Conservation (phyloP, 176 grass and related monocot species). For the Musa troglodytarum region DNA sequence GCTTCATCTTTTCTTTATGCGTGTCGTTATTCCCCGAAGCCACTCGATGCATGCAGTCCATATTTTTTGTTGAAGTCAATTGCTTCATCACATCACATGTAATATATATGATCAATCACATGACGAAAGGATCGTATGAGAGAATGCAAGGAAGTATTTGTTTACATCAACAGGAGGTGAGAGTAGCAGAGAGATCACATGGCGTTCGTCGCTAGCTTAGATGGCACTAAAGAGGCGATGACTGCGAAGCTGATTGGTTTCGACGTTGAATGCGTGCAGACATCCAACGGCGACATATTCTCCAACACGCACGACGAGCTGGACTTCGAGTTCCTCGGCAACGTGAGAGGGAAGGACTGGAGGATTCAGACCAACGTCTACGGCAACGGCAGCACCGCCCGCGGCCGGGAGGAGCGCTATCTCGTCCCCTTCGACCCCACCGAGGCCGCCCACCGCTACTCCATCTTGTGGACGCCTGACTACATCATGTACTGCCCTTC, state of each 20-base stretch:
- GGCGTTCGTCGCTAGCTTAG: background rate
- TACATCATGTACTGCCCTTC: conserved; percentile 31
- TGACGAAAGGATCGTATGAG: too few relatives aligned
- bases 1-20: too few relatives aligned
- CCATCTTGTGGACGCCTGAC: conserved; percentile 65
- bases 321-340: conserved; percentile 83
- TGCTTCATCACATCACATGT: too few relatives aligned
- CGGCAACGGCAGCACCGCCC: conserved; percentile 71
- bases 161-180: too few relatives aligned
- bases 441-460: conserved; percentile 44
- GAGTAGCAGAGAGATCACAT: too few relatives aligned
- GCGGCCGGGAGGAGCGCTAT: conserved; percentile 77
- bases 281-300: conserved; percentile 62
- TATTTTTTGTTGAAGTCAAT: too few relatives aligned
- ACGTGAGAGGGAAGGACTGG: conserved; percentile 57
- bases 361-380: conserved; percentile 77
- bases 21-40: too few relatives aligned
- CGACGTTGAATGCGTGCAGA: conserved; percentile 27
- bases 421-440: conserved; percentile 72
- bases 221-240: background rate
- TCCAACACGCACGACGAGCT: conserved; percentile 66
- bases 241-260: too few relatives aligned
- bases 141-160: too few relatives aligned
- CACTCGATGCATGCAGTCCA: too few relatives aligned
- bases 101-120: too few relatives aligned